Conservation (phyloP, 2,329 filamentous ascomycete genomes). For the Mollisiaceae sp. region DNA sequence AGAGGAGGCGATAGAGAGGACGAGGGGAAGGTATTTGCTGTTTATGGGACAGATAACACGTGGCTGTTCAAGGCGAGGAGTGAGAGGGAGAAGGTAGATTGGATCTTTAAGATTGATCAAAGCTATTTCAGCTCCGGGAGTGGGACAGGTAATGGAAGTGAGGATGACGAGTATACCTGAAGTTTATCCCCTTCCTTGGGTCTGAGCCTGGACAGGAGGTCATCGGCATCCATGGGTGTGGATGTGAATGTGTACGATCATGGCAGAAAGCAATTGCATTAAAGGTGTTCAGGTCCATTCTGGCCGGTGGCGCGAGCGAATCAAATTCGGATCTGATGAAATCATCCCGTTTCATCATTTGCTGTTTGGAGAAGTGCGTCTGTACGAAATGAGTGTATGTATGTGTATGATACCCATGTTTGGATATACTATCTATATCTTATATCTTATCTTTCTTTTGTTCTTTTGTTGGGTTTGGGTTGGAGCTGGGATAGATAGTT, state of each 20-base stretch:
- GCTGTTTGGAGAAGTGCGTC: not conserved
- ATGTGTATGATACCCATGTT: conserved; percentile 33
- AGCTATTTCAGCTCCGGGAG: conserved; percentile 40
- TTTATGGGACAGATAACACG: conserved; percentile 93
- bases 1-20: conserved; percentile 38
- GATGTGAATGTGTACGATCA: not conserved
- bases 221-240: too few relatives aligned
- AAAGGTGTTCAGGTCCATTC: conserved; percentile 10
- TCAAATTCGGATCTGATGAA: not conserved
- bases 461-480: not conserved
- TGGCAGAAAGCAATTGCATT: not conserved
- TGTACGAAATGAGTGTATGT: conserved; percentile 19
- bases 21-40: conserved; percentile 73
- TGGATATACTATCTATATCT: conserved; percentile 3
- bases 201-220: too few relatives aligned
- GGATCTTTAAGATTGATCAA: conserved; percentile 95
- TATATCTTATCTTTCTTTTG: conserved; percentile 5
- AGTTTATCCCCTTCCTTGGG: not conserved
- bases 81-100: conserved; percentile 93
- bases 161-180: conserved; percentile 24
- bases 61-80: conserved; percentile 91
- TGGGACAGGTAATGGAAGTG: conserved; percentile 26
- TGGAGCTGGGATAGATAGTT: not conserved
- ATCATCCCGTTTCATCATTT: conserved; percentile 5
- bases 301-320: not conserved